phyloP scores from a whole-genome alignment of 345 rosid species.

The Mercurialis annua region DNA sequence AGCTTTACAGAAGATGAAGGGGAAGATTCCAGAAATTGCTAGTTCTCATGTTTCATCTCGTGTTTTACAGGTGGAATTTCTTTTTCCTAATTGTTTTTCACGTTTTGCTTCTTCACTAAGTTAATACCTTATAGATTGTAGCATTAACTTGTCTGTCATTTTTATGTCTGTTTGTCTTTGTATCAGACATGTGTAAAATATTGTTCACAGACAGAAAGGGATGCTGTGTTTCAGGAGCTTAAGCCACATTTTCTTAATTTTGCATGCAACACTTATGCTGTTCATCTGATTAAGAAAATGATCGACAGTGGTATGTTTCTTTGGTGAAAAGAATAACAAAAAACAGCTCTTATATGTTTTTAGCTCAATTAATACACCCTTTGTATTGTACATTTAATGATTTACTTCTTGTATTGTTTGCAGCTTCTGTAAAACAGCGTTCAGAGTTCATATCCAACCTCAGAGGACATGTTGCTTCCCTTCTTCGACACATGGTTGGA shows the following conservation, averaged over 20 bases:
- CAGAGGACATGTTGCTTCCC: conserved; percentile 71
- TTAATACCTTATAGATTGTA: not conserved
- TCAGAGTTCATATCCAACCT: conserved; percentile 64
- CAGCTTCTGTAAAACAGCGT: conserved; percentile 82
- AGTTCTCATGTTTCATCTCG: conserved; percentile 84
- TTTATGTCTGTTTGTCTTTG: conserved; percentile 15
- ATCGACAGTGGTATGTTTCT: conserved; percentile 61
- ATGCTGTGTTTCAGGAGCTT: conserved; percentile 66
- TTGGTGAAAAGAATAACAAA: conserved; percentile 2
- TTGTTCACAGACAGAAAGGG: conserved; percentile 74
- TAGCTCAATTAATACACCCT: not conserved
- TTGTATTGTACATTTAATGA: not conserved
- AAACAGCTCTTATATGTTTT: not conserved
- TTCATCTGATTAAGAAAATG: conserved; percentile 80
- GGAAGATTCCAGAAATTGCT: conserved; percentile 87
- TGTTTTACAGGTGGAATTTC: conserved; percentile 67
- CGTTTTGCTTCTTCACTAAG: not conserved
- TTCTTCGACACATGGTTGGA: conserved; percentile 90
- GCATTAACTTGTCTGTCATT: not conserved
- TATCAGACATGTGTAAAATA: conserved; percentile 73
- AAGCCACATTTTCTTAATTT: conserved; percentile 72
- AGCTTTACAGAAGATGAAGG: conserved; percentile 81
- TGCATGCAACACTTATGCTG: conserved; percentile 59
- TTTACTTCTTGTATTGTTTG: conserved; percentile 14
- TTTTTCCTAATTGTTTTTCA: not conserved